Percentiles rank a stretch among this genome's conserved stretches.
Conservation (phyloP, 2,329 filamentous ascomycete genomes). For the Xylaria sp. region DNA sequence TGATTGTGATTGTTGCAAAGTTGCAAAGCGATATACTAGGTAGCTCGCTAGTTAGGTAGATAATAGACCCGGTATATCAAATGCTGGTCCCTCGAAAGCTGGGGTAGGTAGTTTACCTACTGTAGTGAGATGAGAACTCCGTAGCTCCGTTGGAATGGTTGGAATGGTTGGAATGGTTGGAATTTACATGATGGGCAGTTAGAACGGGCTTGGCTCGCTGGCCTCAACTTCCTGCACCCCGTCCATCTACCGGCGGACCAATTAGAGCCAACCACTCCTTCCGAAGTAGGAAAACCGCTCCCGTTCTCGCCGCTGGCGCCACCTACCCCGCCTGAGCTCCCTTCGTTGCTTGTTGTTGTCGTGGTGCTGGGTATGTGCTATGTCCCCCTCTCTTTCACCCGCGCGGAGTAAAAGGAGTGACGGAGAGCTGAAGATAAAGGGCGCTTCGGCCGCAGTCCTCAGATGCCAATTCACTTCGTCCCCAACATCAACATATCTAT, state of each 20-base stretch:
- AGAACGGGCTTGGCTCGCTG: background rate
- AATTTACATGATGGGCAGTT: conserved; percentile 3
- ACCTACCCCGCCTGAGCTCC: conserved; percentile 29
- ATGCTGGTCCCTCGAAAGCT: background rate
- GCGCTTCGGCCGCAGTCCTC: conserved; percentile 20
- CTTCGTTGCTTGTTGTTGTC: background rate
- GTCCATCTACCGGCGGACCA: background rate
- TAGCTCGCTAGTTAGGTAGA: too few species aligned
- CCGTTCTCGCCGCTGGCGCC: conserved; percentile 16
- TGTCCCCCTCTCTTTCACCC: conserved; percentile 10
- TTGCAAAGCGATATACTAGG: background rate
- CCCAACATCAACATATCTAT: conserved; percentile 5
- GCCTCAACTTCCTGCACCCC: background rate
- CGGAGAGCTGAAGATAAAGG: conserved; percentile 33
- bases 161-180: too few species aligned
- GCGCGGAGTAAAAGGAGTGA: conserved; percentile 6
- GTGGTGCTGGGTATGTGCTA: too few species aligned
- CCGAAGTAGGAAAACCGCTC: conserved; percentile 27
- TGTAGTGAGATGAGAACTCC: conserved; percentile 29
- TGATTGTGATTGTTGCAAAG: too few species aligned
- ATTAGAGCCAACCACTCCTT: background rate
- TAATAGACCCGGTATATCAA: background rate
- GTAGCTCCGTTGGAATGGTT: conserved; percentile 25
- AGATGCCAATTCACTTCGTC: background rate
- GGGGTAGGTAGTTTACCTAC: too few species aligned